Evolutionary conservation across 306 rosid species (phyloP).

Genomic region (Lablab purpureus): DNA sequence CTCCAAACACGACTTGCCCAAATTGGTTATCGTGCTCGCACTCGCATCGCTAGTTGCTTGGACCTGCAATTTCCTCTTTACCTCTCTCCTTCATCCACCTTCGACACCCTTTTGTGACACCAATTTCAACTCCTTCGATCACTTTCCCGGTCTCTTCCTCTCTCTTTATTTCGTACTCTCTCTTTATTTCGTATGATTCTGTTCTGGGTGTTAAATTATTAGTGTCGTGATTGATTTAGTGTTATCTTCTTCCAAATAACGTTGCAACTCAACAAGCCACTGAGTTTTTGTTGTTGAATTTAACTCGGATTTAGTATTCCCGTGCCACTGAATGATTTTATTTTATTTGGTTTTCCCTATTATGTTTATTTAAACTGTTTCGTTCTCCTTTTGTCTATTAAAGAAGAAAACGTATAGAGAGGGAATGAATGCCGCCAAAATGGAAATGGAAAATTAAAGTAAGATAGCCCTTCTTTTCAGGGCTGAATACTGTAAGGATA

Average conservation of each 20-base stretch:
- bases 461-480: neutral
- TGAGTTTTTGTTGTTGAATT: neutral
- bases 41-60: slow-evolving; percentile 63
- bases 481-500: neutral
- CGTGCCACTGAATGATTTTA: neutral
- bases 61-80: slow-evolving; percentile 57
- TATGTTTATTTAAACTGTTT: no score
- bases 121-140: slow-evolving; percentile 47
- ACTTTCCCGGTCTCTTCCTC: slow-evolving; percentile 53
- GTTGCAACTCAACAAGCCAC: neutral
- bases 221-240: neutral
- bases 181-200: neutral
- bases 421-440: neutral
- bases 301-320: neutral
- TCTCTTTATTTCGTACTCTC: slow-evolving; percentile 12
- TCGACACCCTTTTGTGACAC: slow-evolving; percentile 72
- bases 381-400: neutral
- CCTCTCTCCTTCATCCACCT: slow-evolving; percentile 49
- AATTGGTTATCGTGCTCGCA: slow-evolving; percentile 60
- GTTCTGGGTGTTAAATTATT: neutral
- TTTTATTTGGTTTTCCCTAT: neutral
- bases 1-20: slow-evolving; percentile 63
- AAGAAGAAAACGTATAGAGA: neutral
- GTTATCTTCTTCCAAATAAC: neutral
- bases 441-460: neutral